Percentiles rank a stretch among this genome's conserved stretches.
Evolutionary conservation across 2,329 filamentous ascomycete species (phyloP).

Genomic region (Gaeumannomyces tritici): DNA sequence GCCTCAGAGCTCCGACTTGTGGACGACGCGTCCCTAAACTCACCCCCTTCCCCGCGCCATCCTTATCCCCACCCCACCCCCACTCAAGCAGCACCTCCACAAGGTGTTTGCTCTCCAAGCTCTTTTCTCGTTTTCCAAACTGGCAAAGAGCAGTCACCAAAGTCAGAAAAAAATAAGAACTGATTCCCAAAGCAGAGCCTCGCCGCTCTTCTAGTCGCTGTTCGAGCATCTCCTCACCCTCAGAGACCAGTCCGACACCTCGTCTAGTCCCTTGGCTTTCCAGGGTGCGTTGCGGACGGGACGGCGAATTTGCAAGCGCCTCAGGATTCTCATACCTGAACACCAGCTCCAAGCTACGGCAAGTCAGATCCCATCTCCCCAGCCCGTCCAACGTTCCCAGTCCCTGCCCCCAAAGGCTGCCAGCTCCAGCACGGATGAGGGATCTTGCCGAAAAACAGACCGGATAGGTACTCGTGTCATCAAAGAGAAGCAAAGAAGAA

Average conservation of each 20-base stretch:
- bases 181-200: not conserved
- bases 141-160: not conserved
- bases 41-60: slow-evolving; percentile 4
- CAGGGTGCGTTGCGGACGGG: not conserved
- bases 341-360: not conserved
- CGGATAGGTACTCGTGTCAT: not conserved
- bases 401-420: not conserved
- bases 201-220: not conserved
- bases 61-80: slow-evolving; percentile 3
- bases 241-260: not conserved
- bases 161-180: not conserved
- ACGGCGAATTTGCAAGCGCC: not conserved
- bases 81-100: not conserved
- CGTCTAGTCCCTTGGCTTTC: not conserved
- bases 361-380: not conserved
- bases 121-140: not conserved
- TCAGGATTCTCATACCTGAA: not conserved
- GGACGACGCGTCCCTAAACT: not conserved
- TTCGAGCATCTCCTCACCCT: not conserved
- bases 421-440: not conserved
- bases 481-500: not conserved
- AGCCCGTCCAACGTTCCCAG: not conserved
- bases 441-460: not conserved
- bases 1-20: not conserved
- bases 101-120: not conserved